Conservation (phyloP, 306 rosid species). For the Calophaca sinica region DNA sequence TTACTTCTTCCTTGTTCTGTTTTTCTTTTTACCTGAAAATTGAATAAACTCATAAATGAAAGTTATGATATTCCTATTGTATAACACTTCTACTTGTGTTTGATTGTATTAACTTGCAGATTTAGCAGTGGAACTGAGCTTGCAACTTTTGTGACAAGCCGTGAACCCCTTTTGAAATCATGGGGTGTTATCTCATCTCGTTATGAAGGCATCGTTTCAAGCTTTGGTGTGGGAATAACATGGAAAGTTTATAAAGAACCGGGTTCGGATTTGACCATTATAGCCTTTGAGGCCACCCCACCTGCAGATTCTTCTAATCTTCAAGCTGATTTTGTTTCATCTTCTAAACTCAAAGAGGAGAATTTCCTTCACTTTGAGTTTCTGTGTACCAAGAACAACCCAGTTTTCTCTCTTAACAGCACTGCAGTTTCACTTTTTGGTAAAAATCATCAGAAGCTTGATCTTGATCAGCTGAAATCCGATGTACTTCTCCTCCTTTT, state of each 20-base stretch:
- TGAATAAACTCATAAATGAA: too few relatives aligned
- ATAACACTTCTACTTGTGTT: not conserved
- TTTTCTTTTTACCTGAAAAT: not conserved
- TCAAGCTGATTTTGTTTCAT: conserved; percentile 34
- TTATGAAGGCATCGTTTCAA: not conserved
- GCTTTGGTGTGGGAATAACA: conserved; percentile 14
- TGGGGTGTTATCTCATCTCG: conserved; percentile 38
- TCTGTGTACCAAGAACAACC: conserved; percentile 33
- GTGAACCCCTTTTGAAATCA: conserved; percentile 42
- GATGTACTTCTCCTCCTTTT: conserved; percentile 42
- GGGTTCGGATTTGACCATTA: not conserved
- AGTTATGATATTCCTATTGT: too few relatives aligned
- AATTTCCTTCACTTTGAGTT: conserved; percentile 54
- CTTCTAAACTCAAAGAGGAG: conserved; percentile 33
- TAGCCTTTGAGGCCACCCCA: conserved; percentile 49
- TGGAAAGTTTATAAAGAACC: not conserved
- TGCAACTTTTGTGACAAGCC: conserved; percentile 46
- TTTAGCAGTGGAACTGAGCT: conserved; percentile 63
- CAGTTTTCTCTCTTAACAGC: conserved; percentile 47
- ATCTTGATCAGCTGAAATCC: conserved; percentile 36
- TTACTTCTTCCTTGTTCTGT: not conserved
- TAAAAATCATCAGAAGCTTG: not conserved
- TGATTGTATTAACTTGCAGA: conserved; percentile 45
- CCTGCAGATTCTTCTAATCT: not conserved
- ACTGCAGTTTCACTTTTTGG: conserved; percentile 45